These are phyloP conservation scores for Senna tora DNA, from an alignment of 306 rosid genomes.

Conservation along the genomic window DNA sequence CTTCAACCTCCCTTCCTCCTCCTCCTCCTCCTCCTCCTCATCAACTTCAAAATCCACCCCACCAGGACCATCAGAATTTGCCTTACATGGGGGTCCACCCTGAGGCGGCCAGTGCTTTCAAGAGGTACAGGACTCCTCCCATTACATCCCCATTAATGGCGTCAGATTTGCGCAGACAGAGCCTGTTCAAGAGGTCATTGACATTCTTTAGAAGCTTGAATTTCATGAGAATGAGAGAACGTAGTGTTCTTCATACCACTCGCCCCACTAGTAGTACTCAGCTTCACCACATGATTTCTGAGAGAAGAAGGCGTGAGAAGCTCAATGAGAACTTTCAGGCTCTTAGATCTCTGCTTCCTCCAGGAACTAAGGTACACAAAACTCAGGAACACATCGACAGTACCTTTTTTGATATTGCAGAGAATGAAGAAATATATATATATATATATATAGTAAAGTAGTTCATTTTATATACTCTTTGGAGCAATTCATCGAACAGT, in stretches of 20 bases:
- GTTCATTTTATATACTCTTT: no score
- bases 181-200: neutral
- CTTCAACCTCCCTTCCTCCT: constrained; percentile 12
- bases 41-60: neutral
- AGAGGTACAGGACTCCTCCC: neutral
- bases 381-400: neutral
- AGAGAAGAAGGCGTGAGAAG: constrained; percentile 27
- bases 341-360: constrained; percentile 18
- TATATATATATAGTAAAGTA: no score
- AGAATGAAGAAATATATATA: no score
- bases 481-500: neutral
- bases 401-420: no score
- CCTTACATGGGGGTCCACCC: constrained; percentile 8
- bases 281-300: constrained; percentile 19
- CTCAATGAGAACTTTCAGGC: constrained; percentile 21
- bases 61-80: neutral
- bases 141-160: neutral
- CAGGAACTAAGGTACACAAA: constrained; percentile 8
- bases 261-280: constrained; percentile 7
- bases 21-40: no score
- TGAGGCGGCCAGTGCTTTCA: constrained; percentile 10
- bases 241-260: neutral
- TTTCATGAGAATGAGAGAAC: constrained; percentile 20
- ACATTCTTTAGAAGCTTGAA: constrained; percentile 24
- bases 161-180: neutral